Conservation (phyloP, 2,329 filamentous ascomycete species). For the Aspergillus melleus region DNA sequence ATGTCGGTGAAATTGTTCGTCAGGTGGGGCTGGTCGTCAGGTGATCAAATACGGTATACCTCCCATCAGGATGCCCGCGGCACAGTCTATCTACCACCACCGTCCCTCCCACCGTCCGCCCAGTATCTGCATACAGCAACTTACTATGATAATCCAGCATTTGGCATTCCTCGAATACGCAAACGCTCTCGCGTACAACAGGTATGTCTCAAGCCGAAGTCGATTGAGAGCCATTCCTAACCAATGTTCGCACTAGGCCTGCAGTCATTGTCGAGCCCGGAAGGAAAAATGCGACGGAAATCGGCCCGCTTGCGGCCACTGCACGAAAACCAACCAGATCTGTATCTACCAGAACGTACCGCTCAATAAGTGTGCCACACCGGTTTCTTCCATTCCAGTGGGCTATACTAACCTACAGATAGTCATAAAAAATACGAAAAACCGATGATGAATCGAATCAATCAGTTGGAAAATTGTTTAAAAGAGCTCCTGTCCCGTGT, state of each 20-base stretch:
- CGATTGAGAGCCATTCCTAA: constrained; percentile 2
- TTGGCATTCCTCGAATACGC: constrained; percentile 33
- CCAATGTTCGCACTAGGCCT: constrained; percentile 62
- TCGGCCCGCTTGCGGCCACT: constrained; percentile 77
- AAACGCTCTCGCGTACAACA: constrained; percentile 37
- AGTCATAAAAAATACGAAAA: constrained; percentile 43
- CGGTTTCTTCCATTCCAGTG: background rate
- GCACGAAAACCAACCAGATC: constrained; percentile 77
- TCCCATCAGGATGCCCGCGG: too few species aligned
- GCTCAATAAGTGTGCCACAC: constrained; percentile 73
- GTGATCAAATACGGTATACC: too few species aligned
- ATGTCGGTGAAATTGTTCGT: too few species aligned
- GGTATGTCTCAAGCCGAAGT: constrained; percentile 25
- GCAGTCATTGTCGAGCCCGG: constrained; percentile 80
- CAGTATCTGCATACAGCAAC: too few species aligned
- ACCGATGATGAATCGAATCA: constrained; percentile 34
- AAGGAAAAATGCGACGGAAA: constrained; percentile 92
- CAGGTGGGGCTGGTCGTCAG: too few species aligned
- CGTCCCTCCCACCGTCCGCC: too few species aligned
- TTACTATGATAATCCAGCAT: constrained; percentile 28
- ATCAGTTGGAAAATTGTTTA: constrained; percentile 33
- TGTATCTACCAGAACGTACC: constrained; percentile 91
- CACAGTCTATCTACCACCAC: too few species aligned
- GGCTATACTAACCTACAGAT: constrained; percentile 24
- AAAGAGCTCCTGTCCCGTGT: too few species aligned